phyloP scores from a whole-genome alignment of 805 yeast species.

The Isabelozyma gotoi region DNA sequence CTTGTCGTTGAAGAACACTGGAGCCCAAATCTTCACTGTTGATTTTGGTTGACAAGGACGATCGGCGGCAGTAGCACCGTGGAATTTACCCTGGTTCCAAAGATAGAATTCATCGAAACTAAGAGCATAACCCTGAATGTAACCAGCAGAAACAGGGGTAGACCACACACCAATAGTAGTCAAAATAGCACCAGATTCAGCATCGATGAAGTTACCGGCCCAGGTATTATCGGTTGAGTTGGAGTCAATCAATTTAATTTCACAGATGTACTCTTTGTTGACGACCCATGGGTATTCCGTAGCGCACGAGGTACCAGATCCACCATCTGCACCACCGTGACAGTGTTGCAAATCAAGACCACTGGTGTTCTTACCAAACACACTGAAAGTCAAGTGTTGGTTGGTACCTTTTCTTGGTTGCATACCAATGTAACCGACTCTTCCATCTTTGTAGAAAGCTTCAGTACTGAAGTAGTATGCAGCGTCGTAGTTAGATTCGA shows the following conservation, averaged over 20 bases:
- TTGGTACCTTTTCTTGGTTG: too few species aligned
- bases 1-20: background rate
- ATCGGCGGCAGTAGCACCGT: too few species aligned
- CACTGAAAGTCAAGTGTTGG: conserved; percentile 12
- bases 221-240: too few species aligned
- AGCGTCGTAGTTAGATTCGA: background rate
- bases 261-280: too few species aligned
- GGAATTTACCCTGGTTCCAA: background rate
- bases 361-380: conserved; percentile 7
- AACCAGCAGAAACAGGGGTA: background rate
- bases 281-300: too few species aligned
- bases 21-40: background rate
- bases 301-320: conserved; percentile 8
- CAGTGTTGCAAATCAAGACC: conserved; percentile 4
- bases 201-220: background rate
- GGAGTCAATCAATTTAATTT: too few species aligned
- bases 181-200: background rate
- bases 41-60: background rate
- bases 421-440: conserved; percentile 9
- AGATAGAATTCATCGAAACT: background rate
- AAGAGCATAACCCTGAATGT: background rate
- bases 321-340: conserved; percentile 10
- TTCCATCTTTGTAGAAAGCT: conserved; percentile 3
- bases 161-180: background rate
- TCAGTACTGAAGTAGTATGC: conserved; percentile 12